These are phyloP conservation scores for Starmerella powellii DNA, from an alignment of 805 yeast species.

Conservation along the genomic window DNA sequence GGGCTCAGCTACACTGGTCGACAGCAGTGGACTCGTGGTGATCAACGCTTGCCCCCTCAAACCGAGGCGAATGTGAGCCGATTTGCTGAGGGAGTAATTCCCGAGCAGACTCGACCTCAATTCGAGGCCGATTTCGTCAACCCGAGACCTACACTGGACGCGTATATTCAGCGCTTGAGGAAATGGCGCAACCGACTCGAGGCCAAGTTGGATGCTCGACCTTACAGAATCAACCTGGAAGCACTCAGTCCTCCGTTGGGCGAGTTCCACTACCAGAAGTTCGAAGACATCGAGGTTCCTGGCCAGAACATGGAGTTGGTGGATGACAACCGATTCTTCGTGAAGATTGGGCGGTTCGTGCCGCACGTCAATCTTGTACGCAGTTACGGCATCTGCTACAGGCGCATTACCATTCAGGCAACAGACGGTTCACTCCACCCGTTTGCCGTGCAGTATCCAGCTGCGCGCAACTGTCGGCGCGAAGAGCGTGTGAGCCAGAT, in stretches of 20 bases:
- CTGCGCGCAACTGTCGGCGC: conserved; percentile 92
- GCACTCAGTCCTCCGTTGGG: conserved; percentile 87
- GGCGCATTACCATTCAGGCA: conserved; percentile 79
- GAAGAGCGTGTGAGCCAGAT: conserved; percentile 90
- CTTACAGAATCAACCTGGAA: conserved; percentile 69
- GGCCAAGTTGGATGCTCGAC: conserved; percentile 77
- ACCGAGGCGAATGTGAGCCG: conserved; percentile 80
- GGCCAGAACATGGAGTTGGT: conserved; percentile 87
- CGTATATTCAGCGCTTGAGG: conserved; percentile 69
- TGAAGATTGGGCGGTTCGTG: conserved; percentile 84
- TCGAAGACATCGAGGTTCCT: conserved; percentile 94
- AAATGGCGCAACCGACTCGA: conserved; percentile 90
- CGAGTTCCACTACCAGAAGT: conserved; percentile 95
- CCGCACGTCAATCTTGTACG: conserved; percentile 81
- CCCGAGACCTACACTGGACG: conserved; percentile 77
- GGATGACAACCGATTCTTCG: conserved; percentile 80
- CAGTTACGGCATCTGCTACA: conserved; percentile 81
- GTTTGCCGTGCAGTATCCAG: conserved; percentile 94
- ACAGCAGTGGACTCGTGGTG: conserved; percentile 73
- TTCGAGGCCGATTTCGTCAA: conserved; percentile 84
- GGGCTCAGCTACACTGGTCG: conserved; percentile 85
- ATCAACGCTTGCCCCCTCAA: conserved; percentile 76
- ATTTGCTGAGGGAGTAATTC: conserved; percentile 86
- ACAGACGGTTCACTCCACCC: conserved; percentile 85
- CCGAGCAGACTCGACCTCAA: conserved; percentile 75